Conservation (phyloP, 306 rosid species). For the Hippophae rhamnoides region DNA sequence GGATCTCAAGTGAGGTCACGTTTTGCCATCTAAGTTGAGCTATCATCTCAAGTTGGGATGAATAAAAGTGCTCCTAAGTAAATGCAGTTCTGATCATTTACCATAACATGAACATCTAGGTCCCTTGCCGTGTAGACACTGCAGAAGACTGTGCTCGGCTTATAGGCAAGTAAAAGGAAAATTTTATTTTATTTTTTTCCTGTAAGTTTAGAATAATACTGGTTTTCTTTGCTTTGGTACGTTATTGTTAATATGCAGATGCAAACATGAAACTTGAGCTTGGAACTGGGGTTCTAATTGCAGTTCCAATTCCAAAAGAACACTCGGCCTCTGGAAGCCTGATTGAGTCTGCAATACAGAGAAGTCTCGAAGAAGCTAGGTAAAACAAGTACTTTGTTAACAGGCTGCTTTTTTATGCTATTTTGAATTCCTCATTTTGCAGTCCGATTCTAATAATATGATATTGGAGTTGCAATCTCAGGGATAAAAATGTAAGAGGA, state of each 20-base stretch:
- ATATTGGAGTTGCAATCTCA: constrained; percentile 14
- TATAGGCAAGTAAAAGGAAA: constrained; percentile 44
- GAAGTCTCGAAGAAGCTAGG: constrained; percentile 74
- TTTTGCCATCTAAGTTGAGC: too few species aligned
- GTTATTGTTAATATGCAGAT: constrained; percentile 30
- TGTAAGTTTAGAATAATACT: neutral
- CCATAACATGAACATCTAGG: constrained; percentile 38
- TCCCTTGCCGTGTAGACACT: constrained; percentile 64
- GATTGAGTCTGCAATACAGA: constrained; percentile 70
- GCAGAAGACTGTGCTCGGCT: constrained; percentile 72
- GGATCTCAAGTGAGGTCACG: too few species aligned
- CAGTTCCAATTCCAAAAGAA: constrained; percentile 82
- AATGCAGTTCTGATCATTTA: constrained; percentile 16
- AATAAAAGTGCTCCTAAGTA: neutral
- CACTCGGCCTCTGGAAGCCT: constrained; percentile 63
- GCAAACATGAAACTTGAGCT: constrained; percentile 59
- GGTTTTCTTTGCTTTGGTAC: neutral
- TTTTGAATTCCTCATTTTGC: neutral
- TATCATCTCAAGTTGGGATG: too few species aligned
- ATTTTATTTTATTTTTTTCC: neutral
- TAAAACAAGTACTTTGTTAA: constrained; percentile 4
- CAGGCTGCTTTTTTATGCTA: neutral
- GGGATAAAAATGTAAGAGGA: constrained; percentile 69
- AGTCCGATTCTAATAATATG: neutral
- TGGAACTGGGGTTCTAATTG: constrained; percentile 68